Conservation (phyloP, 345 rosid species). For the Eucalyptus pauciflora region DNA sequence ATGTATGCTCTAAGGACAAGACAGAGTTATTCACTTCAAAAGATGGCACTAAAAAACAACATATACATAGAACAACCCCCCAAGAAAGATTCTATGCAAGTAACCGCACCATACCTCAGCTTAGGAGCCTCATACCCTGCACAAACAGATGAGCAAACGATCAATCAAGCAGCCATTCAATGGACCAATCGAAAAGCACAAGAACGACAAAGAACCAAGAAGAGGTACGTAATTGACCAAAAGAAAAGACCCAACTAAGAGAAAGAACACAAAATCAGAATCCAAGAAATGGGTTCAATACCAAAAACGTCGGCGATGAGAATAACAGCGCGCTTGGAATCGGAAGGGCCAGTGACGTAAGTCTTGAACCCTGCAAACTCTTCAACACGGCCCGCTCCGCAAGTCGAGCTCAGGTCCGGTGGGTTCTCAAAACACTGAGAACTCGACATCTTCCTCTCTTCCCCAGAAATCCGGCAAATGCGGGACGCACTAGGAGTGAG, state of each 20-base stretch:
- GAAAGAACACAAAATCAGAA: neutral
- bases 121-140: conserved; percentile 39
- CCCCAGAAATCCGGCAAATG: neutral
- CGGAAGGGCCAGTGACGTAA: conserved; percentile 49
- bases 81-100: neutral
- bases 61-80: neutral
- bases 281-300: neutral
- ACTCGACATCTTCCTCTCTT: conserved; percentile 31
- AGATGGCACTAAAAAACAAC: neutral
- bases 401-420: conserved; percentile 27
- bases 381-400: conserved; percentile 53
- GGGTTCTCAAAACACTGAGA: conserved; percentile 77
- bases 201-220: neutral
- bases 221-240: neutral
- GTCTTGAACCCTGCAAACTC: conserved; percentile 48
- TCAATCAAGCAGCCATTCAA: neutral
- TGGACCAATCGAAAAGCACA: neutral
- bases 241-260: neutral
- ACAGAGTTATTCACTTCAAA: neutral
- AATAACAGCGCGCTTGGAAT: conserved; percentile 48
- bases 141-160: neutral
- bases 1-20: neutral
- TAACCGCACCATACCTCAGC: conserved; percentile 10
- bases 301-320: conserved; percentile 54
- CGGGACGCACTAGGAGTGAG: neutral